Conservation (phyloP, 768 basidiomycete species). For the Mycena maculata region DNA sequence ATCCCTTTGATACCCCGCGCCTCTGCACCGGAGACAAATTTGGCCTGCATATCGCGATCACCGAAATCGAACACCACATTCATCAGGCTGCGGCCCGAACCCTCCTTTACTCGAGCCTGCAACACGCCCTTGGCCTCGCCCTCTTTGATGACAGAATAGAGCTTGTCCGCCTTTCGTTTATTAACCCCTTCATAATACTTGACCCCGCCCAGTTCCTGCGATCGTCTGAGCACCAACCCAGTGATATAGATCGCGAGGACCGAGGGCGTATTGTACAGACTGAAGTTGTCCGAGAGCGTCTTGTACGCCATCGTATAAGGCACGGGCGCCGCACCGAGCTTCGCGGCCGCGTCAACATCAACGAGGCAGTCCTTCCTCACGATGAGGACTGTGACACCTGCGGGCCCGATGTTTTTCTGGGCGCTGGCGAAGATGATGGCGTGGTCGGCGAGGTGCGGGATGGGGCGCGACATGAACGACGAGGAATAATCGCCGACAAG, state of each 20-base stretch:
- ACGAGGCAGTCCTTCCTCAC: constrained; percentile 94
- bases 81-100: constrained; percentile 88
- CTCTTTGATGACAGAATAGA: constrained; percentile 79
- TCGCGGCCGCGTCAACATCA: constrained; percentile 84
- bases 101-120: constrained; percentile 75
- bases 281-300: constrained; percentile 77
- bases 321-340: constrained; percentile 77
- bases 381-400: constrained; percentile 93
- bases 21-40: constrained; percentile 87
- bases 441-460: constrained; percentile 88
- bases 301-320: constrained; percentile 89
- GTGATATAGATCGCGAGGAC: constrained; percentile 92
- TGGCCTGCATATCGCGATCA: constrained; percentile 76
- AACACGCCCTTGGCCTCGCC: constrained; percentile 80
- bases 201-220: constrained; percentile 73
- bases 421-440: constrained; percentile 96
- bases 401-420: constrained; percentile 97
- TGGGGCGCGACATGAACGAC: constrained; percentile 95
- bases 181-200: constrained; percentile 74
- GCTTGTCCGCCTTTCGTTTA: constrained; percentile 75
- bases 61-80: constrained; percentile 89
- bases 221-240: constrained; percentile 83
- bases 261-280: constrained; percentile 93
- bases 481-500: constrained; percentile 96
- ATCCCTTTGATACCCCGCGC: constrained; percentile 82